Evolutionary conservation across 768 basidiomycete species (phyloP).

Genomic region (Royoungia palumana): DNA sequence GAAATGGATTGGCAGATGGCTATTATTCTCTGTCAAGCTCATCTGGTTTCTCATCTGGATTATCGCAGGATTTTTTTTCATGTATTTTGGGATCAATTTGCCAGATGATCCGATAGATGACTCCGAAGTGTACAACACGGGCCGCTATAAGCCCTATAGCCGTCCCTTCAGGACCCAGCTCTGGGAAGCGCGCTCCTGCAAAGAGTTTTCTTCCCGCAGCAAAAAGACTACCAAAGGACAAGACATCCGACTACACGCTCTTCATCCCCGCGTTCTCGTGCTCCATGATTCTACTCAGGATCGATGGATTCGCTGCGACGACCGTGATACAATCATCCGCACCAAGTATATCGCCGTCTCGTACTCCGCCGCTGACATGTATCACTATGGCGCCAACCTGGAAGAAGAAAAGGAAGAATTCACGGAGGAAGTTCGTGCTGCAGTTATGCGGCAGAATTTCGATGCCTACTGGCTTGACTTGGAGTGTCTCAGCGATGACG

Average conservation of each 20-base stretch:
- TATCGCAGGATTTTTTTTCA: too few species aligned
- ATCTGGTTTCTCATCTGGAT: too few species aligned
- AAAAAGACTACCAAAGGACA: background rate
- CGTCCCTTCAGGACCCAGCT: too few species aligned
- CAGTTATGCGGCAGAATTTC: background rate
- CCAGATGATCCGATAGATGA: too few species aligned
- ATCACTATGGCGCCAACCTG: slow-evolving; percentile 3
- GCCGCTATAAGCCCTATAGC: too few species aligned
- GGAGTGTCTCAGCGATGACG: slow-evolving; percentile 12
- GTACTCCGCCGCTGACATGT: slow-evolving; percentile 11
- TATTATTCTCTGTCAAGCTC: slow-evolving; percentile 3
- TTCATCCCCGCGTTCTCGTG: slow-evolving; percentile 11
- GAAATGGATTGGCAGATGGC: slow-evolving; percentile 9
- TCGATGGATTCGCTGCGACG: slow-evolving; percentile 1
- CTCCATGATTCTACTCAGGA: background rate
- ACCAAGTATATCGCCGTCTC: slow-evolving; percentile 17
- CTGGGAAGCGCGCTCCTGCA: slow-evolving; percentile 13
- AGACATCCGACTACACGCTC: slow-evolving; percentile 4
- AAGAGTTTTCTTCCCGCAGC: slow-evolving; percentile 10
- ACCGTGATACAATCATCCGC: background rate
- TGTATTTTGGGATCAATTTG: too few species aligned
- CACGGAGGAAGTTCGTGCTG: slow-evolving; percentile 6
- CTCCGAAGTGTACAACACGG: too few species aligned
- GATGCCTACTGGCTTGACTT: slow-evolving; percentile 21
- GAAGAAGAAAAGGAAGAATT: slow-evolving; percentile 3